Conservation (phyloP, 2,329 filamentous ascomycete genomes). For the Orbilia ellipsospora region DNA sequence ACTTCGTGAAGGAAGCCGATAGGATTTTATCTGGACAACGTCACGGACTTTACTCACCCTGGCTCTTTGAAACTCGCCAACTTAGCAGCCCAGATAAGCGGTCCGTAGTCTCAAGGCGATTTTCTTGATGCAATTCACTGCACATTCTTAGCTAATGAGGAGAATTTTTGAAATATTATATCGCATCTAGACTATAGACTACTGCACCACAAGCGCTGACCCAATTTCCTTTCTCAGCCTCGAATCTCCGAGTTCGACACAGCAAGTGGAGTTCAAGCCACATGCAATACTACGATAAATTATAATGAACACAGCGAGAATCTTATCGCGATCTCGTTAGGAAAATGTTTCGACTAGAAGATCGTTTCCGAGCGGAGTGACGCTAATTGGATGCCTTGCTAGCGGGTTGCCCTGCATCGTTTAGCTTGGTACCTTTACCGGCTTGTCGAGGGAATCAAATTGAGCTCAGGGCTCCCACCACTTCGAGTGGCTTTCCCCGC, state of each 20-base stretch:
- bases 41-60: background rate
- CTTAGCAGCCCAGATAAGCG: background rate
- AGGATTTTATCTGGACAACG: background rate
- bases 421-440: slow-evolving; percentile 1
- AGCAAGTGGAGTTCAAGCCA: slow-evolving; percentile 1
- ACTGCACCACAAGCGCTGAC: background rate
- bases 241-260: too few relatives aligned
- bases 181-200: slow-evolving; percentile 1
- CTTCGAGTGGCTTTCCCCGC: slow-evolving; percentile 25
- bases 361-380: slow-evolving; percentile 16
- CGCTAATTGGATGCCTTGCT: slow-evolving; percentile 31
- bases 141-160: slow-evolving; percentile 3
- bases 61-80: background rate
- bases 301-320: background rate
- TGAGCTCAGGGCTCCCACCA: slow-evolving; percentile 16
- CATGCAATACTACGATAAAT: slow-evolving; percentile 6
- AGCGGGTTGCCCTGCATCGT: slow-evolving; percentile 1
- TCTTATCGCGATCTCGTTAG: slow-evolving; percentile 30
- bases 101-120: slow-evolving; percentile 4
- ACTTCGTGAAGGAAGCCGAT: background rate
- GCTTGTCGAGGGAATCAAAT: slow-evolving; percentile 45
- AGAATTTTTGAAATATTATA: background rate
- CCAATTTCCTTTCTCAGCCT: slow-evolving; percentile 6
- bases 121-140: background rate
- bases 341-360: slow-evolving; percentile 17